These are phyloP conservation scores for Solanum rostratum DNA, from an alignment of 257 asterid species.

Conservation along the genomic window DNA sequence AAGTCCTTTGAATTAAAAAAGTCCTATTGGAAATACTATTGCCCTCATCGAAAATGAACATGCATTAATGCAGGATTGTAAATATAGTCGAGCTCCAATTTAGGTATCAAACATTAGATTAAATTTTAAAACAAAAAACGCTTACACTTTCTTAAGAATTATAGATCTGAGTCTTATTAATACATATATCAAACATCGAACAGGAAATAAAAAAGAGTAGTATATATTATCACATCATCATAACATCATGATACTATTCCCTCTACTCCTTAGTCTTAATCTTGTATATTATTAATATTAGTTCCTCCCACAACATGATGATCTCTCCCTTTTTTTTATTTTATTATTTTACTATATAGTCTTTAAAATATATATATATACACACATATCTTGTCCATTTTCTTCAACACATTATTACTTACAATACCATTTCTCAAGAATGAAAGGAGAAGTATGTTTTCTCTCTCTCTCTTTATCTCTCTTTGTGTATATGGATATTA, in stretches of 20 bases:
- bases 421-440: not conserved
- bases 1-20: no score
- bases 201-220: not conserved
- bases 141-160: not conserved
- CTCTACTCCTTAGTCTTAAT: not conserved
- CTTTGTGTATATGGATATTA: not conserved
- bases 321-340: not conserved
- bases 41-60: not conserved
- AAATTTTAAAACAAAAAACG: not conserved
- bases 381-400: not conserved
- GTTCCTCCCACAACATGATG: not conserved
- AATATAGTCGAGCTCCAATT: not conserved
- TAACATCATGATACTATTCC: not conserved
- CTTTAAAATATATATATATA: not conserved
- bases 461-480: not conserved
- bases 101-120: not conserved
- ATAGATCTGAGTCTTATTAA: not conserved
- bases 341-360: not conserved
- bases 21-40: no score
- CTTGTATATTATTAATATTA: not conserved
- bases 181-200: not conserved
- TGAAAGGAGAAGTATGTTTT: constrained; percentile 31
- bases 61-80: not conserved
- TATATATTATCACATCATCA: not conserved
- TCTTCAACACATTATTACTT: not conserved